Evolutionary conservation across 2,329 filamentous ascomycete genomes (phyloP).

Genomic region (Arthrobotrys entomopaga): DNA sequence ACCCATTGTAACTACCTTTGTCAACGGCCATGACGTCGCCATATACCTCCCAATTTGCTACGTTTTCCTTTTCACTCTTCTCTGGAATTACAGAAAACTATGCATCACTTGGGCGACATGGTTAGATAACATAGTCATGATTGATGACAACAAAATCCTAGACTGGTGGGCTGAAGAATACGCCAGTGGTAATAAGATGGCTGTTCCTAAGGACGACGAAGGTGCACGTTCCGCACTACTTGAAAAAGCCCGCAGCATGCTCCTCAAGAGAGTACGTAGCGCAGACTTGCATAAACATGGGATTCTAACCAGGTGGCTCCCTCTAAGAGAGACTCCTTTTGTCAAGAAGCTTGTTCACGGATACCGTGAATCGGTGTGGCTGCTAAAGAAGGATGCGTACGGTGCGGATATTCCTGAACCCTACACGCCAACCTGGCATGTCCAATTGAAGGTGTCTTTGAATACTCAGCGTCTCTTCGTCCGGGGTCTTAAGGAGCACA

Average conservation of each 20-base stretch:
- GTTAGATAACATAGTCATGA: constrained; percentile 66
- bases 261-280: constrained; percentile 37
- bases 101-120: constrained; percentile 71
- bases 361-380: constrained; percentile 59
- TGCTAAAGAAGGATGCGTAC: constrained; percentile 61
- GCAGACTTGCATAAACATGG: constrained; percentile 38
- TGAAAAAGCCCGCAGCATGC: constrained; percentile 31
- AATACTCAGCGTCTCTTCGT: constrained; percentile 61
- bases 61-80: constrained; percentile 66
- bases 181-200: constrained; percentile 23
- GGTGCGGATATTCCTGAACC: constrained; percentile 59
- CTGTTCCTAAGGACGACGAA: constrained; percentile 47
- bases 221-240: constrained; percentile 34
- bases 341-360: constrained; percentile 44
- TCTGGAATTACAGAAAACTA: constrained; percentile 68
- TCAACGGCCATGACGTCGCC: constrained; percentile 67
- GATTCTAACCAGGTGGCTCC: constrained; percentile 25
- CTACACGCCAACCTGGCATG: constrained; percentile 62
- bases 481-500: constrained; percentile 63
- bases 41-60: constrained; percentile 70
- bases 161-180: constrained; percentile 63
- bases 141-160: constrained; percentile 66
- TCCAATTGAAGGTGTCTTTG: constrained; percentile 61
- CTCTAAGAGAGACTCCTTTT: constrained; percentile 47
- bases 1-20: constrained; percentile 68